Evolutionary conservation across 805 yeast species (phyloP).

Genomic region (Kockiozyma suomiensis): DNA sequence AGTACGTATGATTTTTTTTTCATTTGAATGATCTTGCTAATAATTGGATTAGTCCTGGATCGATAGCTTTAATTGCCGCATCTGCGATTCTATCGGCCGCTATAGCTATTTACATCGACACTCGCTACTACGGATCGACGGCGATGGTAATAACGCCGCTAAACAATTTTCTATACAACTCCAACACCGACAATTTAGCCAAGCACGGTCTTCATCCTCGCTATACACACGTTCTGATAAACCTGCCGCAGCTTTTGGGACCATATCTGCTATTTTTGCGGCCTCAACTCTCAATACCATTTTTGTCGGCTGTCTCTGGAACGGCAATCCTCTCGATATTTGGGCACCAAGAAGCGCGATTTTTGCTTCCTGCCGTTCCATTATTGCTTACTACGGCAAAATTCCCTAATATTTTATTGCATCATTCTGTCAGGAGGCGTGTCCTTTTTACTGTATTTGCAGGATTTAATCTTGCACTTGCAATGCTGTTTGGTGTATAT

Average conservation of each 20-base stretch:
- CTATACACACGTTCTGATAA: slow-evolving; percentile 71
- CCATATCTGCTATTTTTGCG: slow-evolving; percentile 62
- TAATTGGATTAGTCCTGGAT: slow-evolving; percentile 12
- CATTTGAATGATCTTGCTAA: background rate
- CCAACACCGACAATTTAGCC: slow-evolving; percentile 58
- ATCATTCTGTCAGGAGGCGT: slow-evolving; percentile 30
- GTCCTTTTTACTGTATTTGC: slow-evolving; percentile 53
- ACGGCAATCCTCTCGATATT: slow-evolving; percentile 62
- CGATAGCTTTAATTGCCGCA: slow-evolving; percentile 13
- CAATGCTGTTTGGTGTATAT: slow-evolving; percentile 69
- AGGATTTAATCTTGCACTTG: slow-evolving; percentile 61
- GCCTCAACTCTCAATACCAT: slow-evolving; percentile 33
- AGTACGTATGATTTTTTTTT: slow-evolving; percentile 7
- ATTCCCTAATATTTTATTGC: slow-evolving; percentile 21
- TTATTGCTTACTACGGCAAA: slow-evolving; percentile 47
- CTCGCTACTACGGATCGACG: slow-evolving; percentile 27
- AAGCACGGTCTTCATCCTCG: slow-evolving; percentile 82
- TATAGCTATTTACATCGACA: slow-evolving; percentile 23
- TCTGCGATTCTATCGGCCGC: slow-evolving; percentile 11
- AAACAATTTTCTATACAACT: slow-evolving; percentile 76
- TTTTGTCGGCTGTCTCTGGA: slow-evolving; percentile 61
- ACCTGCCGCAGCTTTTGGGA: slow-evolving; percentile 80
- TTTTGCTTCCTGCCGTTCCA: slow-evolving; percentile 78
- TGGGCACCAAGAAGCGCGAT: slow-evolving; percentile 95
- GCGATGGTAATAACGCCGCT: slow-evolving; percentile 64